Evolutionary conservation across 108 stramenopile genomes (phyloP), one percentile per base, ranked within the genome.

Genomic region (Tribonema minus): DNA sequence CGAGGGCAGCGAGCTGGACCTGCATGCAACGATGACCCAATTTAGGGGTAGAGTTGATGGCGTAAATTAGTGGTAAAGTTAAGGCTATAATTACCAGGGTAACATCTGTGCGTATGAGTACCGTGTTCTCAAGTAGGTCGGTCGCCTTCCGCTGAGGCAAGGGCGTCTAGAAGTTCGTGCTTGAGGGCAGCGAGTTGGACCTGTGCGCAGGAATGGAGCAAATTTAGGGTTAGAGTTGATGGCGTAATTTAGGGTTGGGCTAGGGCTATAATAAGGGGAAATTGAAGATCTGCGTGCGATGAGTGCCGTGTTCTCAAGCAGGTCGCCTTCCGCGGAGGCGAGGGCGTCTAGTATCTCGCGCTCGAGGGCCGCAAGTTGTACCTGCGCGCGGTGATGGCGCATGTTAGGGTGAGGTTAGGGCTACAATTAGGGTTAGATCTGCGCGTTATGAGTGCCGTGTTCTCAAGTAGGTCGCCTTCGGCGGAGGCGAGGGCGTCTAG

Each of bases 131-230:
- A 2, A 90, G 70, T 1, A 90, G n/a, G n/a, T n/a, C n/a, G 61
- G 34, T 90, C 83, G 20, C 88, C 89, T 30, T 88, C 88, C 7
- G 88, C 84, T 5, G 88, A 83, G 6, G 87, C 88, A 67, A 90
- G 39, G 0, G 85, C 76, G 25, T 89, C 82, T 0, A 90, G 70
- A 30, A 90, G 64, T 0, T 81, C 71, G 37, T 85, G 82, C 72
- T 90, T 88, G 2, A 90, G 79, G 23, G 69, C 80, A n/a, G 88
- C 86, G 7, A 90, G 83, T 46, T 88, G 87, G 9, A 88, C 82
- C 74, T 75, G 40, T 0, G 58, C 15, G 30, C 9, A 62, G 30
- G 7, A 5, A 32, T 66, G n/a, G n/a, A n/a, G n/a, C n/a, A n/a
- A n/a, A n/a, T n/a, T n/a, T n/a, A n/a, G n/a, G n/a, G n/a, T n/a